Percentiles rank a stretch among this genome's conserved stretches.
These are phyloP conservation scores for Sicyos edulis DNA, from an alignment of 306 rosid genomes.

Conservation along the genomic window DNA sequence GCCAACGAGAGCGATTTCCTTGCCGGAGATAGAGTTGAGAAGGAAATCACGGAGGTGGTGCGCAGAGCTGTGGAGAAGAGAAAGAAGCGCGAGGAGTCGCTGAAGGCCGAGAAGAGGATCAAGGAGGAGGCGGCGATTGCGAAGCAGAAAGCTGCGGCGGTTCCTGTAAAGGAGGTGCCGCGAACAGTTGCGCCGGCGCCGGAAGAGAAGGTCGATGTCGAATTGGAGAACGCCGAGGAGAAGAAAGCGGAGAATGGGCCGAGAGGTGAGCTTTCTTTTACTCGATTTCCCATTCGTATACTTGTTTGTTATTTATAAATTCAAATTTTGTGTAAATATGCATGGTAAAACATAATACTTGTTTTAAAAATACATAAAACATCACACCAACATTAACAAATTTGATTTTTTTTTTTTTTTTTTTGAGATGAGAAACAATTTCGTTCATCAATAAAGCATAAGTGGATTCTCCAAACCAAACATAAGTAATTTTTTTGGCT, in stretches of 20 bases:
- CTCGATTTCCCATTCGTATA: background rate
- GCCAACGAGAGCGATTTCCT: constrained; percentile 44
- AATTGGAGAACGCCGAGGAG: constrained; percentile 5
- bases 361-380: too few relatives aligned
- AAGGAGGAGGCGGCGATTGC: constrained; percentile 24
- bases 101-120: constrained; percentile 21
- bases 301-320: background rate
- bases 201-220: constrained; percentile 8
- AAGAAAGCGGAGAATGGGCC: constrained; percentile 15
- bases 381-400: too few relatives aligned
- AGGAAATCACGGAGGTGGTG: constrained; percentile 25
- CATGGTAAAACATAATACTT: too few relatives aligned
- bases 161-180: constrained; percentile 17
- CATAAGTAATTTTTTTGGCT: too few relatives aligned
- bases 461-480: too few relatives aligned
- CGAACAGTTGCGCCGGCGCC: background rate
- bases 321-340: too few relatives aligned
- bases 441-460: too few relatives aligned
- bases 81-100: constrained; percentile 22
- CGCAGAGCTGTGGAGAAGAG: constrained; percentile 29
- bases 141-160: constrained; percentile 24
- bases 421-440: too few relatives aligned
- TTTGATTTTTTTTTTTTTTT: too few relatives aligned
- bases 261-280: constrained; percentile 11
- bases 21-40: constrained; percentile 28